Base-by-base conservation (phyloP, 2,329 filamentous ascomycete species). In the Furcasterigmium sp. region DNA sequence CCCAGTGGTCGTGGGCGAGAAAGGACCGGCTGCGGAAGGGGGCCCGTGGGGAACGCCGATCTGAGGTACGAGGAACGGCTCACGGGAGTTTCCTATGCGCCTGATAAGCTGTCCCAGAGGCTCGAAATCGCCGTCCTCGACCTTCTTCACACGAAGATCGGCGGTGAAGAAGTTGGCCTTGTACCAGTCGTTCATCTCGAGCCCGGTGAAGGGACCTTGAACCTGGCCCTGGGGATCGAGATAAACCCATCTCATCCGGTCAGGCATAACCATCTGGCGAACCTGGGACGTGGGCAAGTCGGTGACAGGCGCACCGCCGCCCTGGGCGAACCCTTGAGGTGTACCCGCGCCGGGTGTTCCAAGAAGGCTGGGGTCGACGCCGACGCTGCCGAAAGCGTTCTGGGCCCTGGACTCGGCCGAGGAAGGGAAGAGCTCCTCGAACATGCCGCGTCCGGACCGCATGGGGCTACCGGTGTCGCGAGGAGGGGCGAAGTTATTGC, bases 101-200 rank as follows among this genome's bases (percentile, higher is more conserved):
- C 93, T 78, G 50, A 98, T 96, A 19, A 98, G 79, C 63, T 97
- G 91, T 3, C 91, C 93, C 9, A 98, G 71, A 11, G 91, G 93
- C 63, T 98, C 93, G 56, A 96, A 98, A 39, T 98, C 91, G 0
- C 76, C 73, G 57, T 98, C 93, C 60, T 98, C 93, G 5, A 91
- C 74, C 61, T 95, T 95, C 70, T 94, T 96, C 25, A 98, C 93
- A 35, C 94, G 81, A 17, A 98, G 74, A 55, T 98, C 91, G 0
- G 91, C 84, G 0, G 89, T 95, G 66, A 98, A 98, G 69, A 97
- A 98, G 37, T 91, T 91, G 29, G 91, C 91, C 63, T 97, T 97
- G 68, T 97, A 98, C 93, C 93, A 98, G 56, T 98, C 94, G 54
- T 98, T 94, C 93, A 98, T 98, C 65, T 98, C 93, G 39, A 98